A percentile compares a stretch with the other conserved stretches of the same genome.
phyloP scores from a whole-genome alignment of 257 asterid species.

The Solanum chilense region DNA sequence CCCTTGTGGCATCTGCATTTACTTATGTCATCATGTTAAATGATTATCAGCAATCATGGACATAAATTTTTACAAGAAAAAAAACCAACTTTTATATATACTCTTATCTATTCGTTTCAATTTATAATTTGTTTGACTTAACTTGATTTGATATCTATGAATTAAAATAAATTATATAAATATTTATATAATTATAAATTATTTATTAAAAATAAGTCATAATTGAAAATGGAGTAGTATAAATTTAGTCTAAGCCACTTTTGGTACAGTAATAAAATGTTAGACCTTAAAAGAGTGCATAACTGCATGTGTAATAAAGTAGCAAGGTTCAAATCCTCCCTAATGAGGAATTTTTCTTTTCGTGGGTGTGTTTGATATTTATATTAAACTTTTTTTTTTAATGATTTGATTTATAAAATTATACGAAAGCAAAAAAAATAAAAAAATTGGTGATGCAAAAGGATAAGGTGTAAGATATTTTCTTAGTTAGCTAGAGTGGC shows the following conservation, averaged over 20 bases:
- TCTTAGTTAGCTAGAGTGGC: not conserved
- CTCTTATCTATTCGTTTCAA: too few relatives aligned
- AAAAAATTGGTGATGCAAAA: not conserved
- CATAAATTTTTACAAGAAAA: too few relatives aligned
- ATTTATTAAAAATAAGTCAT: not conserved
- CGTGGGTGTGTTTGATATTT: rapidly evolving
- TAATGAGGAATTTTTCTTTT: not conserved
- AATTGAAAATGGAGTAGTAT: not conserved
- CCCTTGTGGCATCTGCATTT: not conserved
- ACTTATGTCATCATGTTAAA: not conserved
- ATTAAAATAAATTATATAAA: too few relatives aligned
- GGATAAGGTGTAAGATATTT: not conserved
- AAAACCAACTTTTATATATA: not conserved
- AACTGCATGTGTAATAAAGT: not conserved
- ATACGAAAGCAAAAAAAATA: not conserved
- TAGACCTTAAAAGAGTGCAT: not conserved
- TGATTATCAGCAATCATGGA: not conserved
- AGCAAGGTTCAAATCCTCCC: not conserved
- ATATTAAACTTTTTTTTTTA: too few relatives aligned
- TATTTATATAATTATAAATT: too few relatives aligned
- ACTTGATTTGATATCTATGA: too few relatives aligned
- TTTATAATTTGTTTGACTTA: too few relatives aligned
- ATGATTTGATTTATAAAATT: not conserved
- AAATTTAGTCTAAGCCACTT: not conserved
- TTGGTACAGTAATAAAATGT: not conserved